Evolutionary conservation across 1,284 basidiomycete species (phyloP).

Genomic region (Mycena citricolor): DNA sequence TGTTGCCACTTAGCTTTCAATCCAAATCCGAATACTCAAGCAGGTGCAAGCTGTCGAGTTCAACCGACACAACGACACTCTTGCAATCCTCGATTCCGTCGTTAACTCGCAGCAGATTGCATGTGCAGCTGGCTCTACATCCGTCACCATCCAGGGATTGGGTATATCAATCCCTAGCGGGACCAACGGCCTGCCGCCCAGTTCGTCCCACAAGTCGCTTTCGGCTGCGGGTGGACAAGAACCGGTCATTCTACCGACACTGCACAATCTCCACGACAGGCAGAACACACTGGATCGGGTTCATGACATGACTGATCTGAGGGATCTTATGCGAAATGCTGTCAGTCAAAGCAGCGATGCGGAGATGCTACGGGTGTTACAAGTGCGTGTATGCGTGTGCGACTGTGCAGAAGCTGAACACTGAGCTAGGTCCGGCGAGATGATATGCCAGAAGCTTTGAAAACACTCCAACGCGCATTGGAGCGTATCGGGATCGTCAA

Average conservation of each 20-base stretch:
- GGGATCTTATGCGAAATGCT: slow-evolving; percentile 57
- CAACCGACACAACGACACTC: slow-evolving; percentile 33
- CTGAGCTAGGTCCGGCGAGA: slow-evolving; percentile 50
- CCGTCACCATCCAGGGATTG: slow-evolving; percentile 15
- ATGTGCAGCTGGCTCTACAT: background rate
- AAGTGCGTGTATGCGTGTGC: slow-evolving; percentile 26
- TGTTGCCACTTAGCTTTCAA: slow-evolving; percentile 38
- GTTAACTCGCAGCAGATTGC: slow-evolving; percentile 16
- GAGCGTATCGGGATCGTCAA: slow-evolving; percentile 37
- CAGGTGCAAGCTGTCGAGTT: slow-evolving; percentile 46
- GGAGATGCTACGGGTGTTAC: slow-evolving; percentile 50
- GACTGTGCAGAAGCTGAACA: background rate
- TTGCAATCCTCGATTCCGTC: slow-evolving; percentile 19
- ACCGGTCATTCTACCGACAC: slow-evolving; percentile 16
- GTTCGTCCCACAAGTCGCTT: slow-evolving; percentile 22
- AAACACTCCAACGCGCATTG: slow-evolving; percentile 72
- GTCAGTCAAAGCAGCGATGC: slow-evolving; percentile 32
- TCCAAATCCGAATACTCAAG: slow-evolving; percentile 64
- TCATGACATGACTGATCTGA: slow-evolving; percentile 59
- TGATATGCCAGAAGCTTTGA: slow-evolving; percentile 80
- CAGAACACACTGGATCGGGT: slow-evolving; percentile 41
- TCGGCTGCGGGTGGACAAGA: slow-evolving; percentile 4
- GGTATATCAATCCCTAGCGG: slow-evolving; percentile 15
- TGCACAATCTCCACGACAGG: slow-evolving; percentile 18
- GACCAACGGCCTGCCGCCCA: slow-evolving; percentile 20